Evolutionary conservation across 306 rosid genomes (phyloP), one percentile per base, ranked within the genome.

Genomic region (Cajanus cajan): DNA sequence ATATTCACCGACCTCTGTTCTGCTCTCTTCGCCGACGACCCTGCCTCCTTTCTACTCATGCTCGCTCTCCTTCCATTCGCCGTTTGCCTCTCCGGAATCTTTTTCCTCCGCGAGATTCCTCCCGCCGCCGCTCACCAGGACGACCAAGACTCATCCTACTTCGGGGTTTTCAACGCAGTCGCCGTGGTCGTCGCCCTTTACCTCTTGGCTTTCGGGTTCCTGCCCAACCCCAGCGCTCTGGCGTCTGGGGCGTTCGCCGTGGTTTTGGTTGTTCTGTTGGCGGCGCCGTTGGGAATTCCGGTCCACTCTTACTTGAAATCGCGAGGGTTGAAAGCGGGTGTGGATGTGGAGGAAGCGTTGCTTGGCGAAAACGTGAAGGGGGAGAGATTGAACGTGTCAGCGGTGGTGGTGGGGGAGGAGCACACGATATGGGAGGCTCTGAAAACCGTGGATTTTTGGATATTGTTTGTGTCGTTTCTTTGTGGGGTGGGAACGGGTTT

Each of bases 401-500:
- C 16, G 19, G 74, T 90, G 75, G 85, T 13, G 83, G 68, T 95
- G 6, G 99, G 99, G 16, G 99, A 95, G 48, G 99, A 95, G 61
- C 99, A 93, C 87, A 91, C 96, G 33, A 81, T 95, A 12, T 0
- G 50, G 10, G 97, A 95, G 82, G 94, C 76, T 11, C 2, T 95
- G 79, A 80, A 24, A 45, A 84, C 85, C 5, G 4, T 90, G 5
- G 98, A 95, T 71, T 93, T 95, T 62, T 95, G 98, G 98, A 85
- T 95, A 0, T 39, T 95, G 91, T 95, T 95, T 22, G 84, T 86
- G 37, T 90, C 98, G 48, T 95, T 95, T 78, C 50, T 93, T 18
- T 91, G 99, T 58, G 99, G 99, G 2, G 99, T 95, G 2, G 99
- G 99, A 50, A 95, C 89, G 0, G 99, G 99, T 8, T 75, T 95